phyloP scores from a whole-genome alignment of 352 stramenopile species.

The Pythium aristosporum region DNA sequence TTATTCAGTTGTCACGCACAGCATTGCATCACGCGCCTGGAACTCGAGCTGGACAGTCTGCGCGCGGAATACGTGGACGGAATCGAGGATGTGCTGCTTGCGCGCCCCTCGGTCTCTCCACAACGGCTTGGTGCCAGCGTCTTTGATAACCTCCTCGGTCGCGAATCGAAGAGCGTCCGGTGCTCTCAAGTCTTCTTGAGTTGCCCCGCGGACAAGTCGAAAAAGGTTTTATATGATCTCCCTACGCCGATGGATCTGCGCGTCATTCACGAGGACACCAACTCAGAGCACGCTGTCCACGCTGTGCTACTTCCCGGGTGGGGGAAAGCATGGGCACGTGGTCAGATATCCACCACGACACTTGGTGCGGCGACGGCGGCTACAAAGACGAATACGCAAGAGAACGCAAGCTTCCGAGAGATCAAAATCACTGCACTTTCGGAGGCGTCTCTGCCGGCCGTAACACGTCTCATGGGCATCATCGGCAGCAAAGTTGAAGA shows the following conservation, averaged over 20 bases:
- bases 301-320: background rate
- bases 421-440: background rate
- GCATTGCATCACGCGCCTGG: background rate
- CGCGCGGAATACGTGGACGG: background rate
- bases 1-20: background rate
- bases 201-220: background rate
- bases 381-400: background rate
- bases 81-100: background rate
- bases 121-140: background rate
- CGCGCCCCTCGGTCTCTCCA: background rate
- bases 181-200: background rate
- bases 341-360: background rate
- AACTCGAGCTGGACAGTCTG: background rate
- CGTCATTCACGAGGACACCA: background rate
- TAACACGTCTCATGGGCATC: background rate
- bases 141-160: background rate
- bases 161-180: background rate
- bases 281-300: background rate
- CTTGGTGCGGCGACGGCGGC: background rate
- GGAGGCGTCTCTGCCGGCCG: background rate
- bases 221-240: background rate
- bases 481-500: background rate
- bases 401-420: background rate
- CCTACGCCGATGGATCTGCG: background rate
- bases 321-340: background rate